phyloP scores from a whole-genome alignment of 208 protist species.

The Acanthamoeba culbertsoni region DNA sequence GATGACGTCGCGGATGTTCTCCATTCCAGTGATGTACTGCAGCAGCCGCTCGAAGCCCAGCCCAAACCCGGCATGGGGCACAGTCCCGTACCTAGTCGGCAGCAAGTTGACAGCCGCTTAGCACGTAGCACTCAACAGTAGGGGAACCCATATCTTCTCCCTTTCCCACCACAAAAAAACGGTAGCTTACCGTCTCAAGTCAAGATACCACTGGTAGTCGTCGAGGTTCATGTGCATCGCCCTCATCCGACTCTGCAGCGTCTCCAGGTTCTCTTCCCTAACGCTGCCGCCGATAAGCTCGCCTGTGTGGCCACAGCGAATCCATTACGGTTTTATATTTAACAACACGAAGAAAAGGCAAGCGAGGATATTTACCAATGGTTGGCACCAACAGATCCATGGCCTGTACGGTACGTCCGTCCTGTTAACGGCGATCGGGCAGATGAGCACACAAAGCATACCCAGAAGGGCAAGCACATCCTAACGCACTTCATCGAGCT shows the following conservation, averaged over 20 bases:
- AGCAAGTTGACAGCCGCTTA: background rate
- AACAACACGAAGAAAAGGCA: too few relatives aligned
- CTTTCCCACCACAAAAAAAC: too few relatives aligned
- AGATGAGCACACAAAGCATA: too few relatives aligned
- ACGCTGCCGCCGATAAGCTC: conserved; percentile 85
- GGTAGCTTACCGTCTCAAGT: conserved; percentile 81
- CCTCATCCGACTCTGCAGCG: background rate
- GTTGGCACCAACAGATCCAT: conserved; percentile 82
- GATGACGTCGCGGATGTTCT: conserved; percentile 78
- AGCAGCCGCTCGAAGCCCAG: conserved; percentile 79
- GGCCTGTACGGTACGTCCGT: conserved; percentile 28
- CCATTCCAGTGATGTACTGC: conserved; percentile 69
- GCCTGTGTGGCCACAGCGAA: background rate
- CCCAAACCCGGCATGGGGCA: conserved; percentile 86
- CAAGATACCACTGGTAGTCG: conserved; percentile 77
- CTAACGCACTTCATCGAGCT: conserved; percentile 60
- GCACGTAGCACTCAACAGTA: too few relatives aligned
- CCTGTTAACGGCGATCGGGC: background rate
- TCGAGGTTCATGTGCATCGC: conserved; percentile 44
- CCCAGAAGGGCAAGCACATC: conserved; percentile 74
- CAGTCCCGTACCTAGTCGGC: conserved; percentile 41
- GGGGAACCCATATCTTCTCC: too few relatives aligned
- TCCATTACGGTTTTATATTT: too few relatives aligned
- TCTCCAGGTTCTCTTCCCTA: conserved; percentile 70
- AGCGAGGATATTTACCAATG: conserved; percentile 70